Conservation (phyloP, 1,284 basidiomycete species). For the Phlebopus sp. region DNA sequence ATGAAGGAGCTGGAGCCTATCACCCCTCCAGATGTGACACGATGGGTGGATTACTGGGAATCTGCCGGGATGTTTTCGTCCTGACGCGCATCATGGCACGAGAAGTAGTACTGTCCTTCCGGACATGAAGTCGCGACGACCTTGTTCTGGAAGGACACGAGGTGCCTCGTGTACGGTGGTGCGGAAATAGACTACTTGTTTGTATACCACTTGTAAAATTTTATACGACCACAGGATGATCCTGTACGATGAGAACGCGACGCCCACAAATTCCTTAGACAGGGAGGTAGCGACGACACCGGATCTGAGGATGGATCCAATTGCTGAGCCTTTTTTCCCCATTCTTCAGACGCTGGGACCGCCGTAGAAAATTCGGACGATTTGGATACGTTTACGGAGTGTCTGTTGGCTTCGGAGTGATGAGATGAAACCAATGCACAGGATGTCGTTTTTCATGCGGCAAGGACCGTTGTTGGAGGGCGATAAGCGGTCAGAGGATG, state of each 20-base stretch:
- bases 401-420: neutral
- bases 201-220: neutral
- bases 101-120: neutral
- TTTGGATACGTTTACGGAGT: neutral
- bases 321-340: neutral
- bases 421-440: neutral
- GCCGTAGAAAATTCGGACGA: neutral
- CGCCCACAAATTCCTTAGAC: no score
- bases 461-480: neutral
- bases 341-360: neutral
- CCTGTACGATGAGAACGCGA: no score
- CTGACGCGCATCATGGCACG: neutral
- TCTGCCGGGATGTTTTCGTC: conserved; percentile 11
- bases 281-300: neutral
- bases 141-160: conserved; percentile 12
- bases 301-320: neutral
- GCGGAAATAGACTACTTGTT: conserved; percentile 1
- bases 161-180: conserved; percentile 7
- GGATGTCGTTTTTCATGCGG: neutral
- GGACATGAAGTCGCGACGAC: neutral
- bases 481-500: conserved; percentile 9
- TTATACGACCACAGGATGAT: no score
- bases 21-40: conserved; percentile 10
- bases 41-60: conserved; percentile 23
- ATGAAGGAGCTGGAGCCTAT: conserved; percentile 16